phyloP scores from a whole-genome alignment of 192 early-diverging fungal species.

The Mortierella hygrophila region DNA sequence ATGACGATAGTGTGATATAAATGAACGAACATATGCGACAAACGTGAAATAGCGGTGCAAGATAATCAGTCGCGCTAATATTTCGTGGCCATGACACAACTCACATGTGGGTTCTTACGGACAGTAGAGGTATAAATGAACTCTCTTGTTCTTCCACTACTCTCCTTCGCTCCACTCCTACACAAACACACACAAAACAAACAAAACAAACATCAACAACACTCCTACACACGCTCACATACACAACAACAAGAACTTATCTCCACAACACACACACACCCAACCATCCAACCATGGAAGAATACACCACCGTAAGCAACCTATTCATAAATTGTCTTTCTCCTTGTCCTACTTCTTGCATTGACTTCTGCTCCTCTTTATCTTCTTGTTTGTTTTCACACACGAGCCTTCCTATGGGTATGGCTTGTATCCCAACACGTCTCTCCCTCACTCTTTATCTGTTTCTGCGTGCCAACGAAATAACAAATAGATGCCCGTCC shows the following conservation, averaged over 20 bases:
- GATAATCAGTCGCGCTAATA: too few species aligned
- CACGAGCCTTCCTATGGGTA: neutral
- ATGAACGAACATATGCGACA: too few species aligned
- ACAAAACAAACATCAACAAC: neutral
- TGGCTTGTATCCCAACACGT: neutral
- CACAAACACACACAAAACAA: neutral
- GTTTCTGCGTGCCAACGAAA: neutral
- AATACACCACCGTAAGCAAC: slow-evolving; percentile 18
- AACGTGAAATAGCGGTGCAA: neutral
- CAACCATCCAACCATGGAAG: slow-evolving; percentile 15
- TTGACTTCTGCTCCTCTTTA: too few species aligned
- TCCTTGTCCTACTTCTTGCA: neutral
- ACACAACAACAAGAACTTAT: neutral
- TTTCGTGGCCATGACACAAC: too few species aligned
- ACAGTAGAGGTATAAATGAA: neutral
- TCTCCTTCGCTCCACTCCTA: neutral
- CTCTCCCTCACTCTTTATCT: too few species aligned
- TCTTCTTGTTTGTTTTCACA: neutral
- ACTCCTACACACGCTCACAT: neutral
- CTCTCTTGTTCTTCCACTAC: neutral
- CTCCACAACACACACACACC: too few species aligned
- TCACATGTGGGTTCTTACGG: too few species aligned
- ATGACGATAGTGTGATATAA: too few species aligned
- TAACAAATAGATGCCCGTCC: slow-evolving; percentile 13
- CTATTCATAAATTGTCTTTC: too few species aligned